phyloP scores from a whole-genome alignment of 345 rosid genomes.

The Salix suchowensis region DNA sequence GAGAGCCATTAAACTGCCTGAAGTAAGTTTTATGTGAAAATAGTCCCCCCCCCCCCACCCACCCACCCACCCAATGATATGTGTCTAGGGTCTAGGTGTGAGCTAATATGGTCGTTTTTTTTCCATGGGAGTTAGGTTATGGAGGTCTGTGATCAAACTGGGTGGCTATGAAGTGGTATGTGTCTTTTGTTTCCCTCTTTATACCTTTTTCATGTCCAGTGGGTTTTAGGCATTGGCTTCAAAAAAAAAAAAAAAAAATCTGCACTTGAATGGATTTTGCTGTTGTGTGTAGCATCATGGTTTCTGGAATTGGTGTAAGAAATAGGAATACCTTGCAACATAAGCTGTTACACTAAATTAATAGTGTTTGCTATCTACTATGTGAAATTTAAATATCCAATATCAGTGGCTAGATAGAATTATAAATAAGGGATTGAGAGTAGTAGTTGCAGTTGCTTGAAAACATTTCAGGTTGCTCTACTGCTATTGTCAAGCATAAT shows the following conservation, averaged over 20 bases:
- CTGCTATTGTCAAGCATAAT: background rate
- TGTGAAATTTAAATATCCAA: background rate
- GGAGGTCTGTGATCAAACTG: constrained; percentile 69
- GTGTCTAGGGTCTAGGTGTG: constrained; percentile 6
- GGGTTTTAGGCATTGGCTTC: background rate
- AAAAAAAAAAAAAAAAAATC: background rate
- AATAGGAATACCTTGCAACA: background rate
- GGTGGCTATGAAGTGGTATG: constrained; percentile 94
- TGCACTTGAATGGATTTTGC: background rate
- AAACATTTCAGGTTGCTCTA: background rate
- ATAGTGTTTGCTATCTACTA: background rate
- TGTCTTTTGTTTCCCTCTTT: background rate
- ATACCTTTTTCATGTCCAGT: background rate
- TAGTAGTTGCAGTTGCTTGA: background rate
- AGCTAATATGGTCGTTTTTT: constrained; percentile 19
- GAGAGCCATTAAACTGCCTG: constrained; percentile 66
- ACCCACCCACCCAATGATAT: background rate
- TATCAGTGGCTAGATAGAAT: background rate
- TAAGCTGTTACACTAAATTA: background rate
- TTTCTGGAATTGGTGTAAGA: background rate
- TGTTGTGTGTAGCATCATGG: background rate
- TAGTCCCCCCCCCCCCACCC: background rate
- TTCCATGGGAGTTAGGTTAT: constrained; percentile 48
- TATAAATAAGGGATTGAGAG: background rate
- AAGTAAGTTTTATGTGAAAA: constrained; percentile 45